Evolutionary conservation across 352 stramenopile genomes (phyloP).

Genomic region (Aphanomyces euteiches): DNA sequence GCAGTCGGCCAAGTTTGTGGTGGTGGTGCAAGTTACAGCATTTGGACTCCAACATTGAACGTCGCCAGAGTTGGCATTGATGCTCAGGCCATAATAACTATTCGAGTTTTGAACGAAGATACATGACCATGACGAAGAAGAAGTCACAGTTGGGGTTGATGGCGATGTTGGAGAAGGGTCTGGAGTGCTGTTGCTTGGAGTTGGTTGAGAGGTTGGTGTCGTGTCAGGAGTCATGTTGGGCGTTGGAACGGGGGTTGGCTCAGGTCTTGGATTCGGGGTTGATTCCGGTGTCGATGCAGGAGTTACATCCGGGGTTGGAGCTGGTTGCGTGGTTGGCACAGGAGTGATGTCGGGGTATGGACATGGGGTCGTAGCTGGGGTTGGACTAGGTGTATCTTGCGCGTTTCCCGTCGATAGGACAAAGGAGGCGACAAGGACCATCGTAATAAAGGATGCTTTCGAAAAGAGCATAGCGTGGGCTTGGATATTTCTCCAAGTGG

Average conservation of each 20-base stretch:
- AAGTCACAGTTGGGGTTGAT: too few species aligned
- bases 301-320: background rate
- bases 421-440: background rate
- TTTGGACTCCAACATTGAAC: too few species aligned
- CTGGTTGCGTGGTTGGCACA: background rate
- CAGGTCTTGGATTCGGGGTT: background rate
- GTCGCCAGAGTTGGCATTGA: too few species aligned
- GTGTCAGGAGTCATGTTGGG: background rate
- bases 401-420: background rate
- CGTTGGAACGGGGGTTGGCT: background rate
- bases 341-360: background rate
- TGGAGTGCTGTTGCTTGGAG: background rate
- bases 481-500: background rate
- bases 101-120: too few species aligned
- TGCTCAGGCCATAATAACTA: too few species aligned
- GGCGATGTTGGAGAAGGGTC: background rate
- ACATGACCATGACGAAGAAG: too few species aligned
- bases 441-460: background rate
- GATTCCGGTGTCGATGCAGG: background rate
- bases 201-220: background rate
- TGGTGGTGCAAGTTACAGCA: too few species aligned
- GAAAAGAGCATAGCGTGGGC: conserved; percentile 13
- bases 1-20: too few species aligned
- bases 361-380: background rate
- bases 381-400: background rate